Evolutionary conservation across 768 basidiomycete species (phyloP).

Genomic region (Leccinum incarnatum): DNA sequence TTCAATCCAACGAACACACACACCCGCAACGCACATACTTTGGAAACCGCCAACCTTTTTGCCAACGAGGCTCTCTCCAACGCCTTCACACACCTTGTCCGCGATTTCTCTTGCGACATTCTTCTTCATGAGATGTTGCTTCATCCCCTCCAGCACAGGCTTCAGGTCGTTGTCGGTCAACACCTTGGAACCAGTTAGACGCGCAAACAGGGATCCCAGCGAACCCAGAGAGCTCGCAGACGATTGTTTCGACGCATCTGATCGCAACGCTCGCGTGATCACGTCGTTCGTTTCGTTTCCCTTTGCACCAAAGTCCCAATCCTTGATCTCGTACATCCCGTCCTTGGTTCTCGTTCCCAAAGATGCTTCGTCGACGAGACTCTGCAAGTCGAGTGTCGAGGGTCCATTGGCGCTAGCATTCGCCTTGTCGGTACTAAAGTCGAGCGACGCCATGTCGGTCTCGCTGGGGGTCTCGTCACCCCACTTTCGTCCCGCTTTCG

Average conservation of each 20-base stretch:
- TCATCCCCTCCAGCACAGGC: constrained; percentile 91
- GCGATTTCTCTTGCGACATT: constrained; percentile 97
- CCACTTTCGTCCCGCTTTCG: constrained; percentile 89
- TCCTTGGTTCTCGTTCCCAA: constrained; percentile 74
- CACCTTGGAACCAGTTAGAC: constrained; percentile 81
- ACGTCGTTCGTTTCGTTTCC: constrained; percentile 48
- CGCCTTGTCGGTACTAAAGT: constrained; percentile 71
- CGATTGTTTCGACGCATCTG: constrained; percentile 36
- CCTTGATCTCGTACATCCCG: constrained; percentile 71
- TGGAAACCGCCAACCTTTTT: constrained; percentile 89
- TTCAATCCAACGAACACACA: constrained; percentile 1
- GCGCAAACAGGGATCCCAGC: constrained; percentile 77
- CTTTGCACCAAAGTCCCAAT: constrained; percentile 74
- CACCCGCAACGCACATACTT: constrained; percentile 47
- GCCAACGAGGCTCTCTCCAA: constrained; percentile 86
- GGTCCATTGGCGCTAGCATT: constrained; percentile 32
- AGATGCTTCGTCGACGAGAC: constrained; percentile 66
- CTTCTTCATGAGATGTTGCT: constrained; percentile 97
- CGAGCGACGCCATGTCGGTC: constrained; percentile 88
- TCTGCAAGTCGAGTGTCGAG: constrained; percentile 50
- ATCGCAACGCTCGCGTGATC: constrained; percentile 57
- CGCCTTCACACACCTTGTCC: constrained; percentile 91
- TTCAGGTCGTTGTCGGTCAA: constrained; percentile 79
- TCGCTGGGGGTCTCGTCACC: constrained; percentile 77
- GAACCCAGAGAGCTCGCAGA: constrained; percentile 53